Conservation (phyloP, 192 early-diverging fungal species). For the Coemansia sp. region DNA sequence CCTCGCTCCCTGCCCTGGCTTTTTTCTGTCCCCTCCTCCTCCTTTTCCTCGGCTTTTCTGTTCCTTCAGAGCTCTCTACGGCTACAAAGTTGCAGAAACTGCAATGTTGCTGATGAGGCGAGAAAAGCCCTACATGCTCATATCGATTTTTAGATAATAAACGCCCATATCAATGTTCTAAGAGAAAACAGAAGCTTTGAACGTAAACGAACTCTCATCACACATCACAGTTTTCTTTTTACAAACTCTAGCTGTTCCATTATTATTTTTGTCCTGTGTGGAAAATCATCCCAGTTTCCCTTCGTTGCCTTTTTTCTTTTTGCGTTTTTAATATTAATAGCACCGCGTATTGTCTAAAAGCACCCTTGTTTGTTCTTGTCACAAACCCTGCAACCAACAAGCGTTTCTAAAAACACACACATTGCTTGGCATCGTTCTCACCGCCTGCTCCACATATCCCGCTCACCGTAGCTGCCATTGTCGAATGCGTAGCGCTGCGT, state of each 20-base stretch:
- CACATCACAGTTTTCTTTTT: not conserved
- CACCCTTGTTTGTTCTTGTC: not conserved
- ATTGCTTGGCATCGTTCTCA: too few species aligned
- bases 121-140: too few species aligned
- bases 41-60: not conserved
- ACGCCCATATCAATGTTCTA: not conserved
- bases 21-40: slow-evolving; percentile 1
- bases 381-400: not conserved
- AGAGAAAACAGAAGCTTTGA: not conserved
- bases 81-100: too few species aligned
- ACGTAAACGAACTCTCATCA: not conserved
- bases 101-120: too few species aligned
- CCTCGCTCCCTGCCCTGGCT: not conserved
- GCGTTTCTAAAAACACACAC: too few species aligned
- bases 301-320: not conserved
- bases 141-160: too few species aligned
- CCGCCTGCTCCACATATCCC: too few species aligned
- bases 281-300: not conserved
- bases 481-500: too few species aligned
- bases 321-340: not conserved
- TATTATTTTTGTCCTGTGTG: not conserved
- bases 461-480: too few species aligned
- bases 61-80: too few species aligned
- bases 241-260: not conserved
- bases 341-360: not conserved